Conservation (phyloP, 169 alveolate species). For the Cryptosporidium felis region DNA sequence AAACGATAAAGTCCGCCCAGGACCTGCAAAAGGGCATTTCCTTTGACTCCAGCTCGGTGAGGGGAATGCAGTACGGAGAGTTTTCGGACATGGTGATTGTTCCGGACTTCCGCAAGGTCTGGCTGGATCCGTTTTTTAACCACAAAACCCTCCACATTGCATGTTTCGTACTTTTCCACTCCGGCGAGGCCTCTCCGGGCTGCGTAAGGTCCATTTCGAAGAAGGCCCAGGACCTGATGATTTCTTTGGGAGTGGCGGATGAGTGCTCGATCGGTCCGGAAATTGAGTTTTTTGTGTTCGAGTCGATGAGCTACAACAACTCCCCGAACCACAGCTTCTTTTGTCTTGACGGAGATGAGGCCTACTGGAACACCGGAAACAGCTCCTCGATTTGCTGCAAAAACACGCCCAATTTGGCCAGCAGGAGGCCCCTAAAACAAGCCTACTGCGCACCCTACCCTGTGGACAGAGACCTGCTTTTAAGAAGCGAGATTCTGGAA, state of each 20-base stretch:
- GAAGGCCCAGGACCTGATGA: conserved; percentile 38
- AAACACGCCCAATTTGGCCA: conserved; percentile 59
- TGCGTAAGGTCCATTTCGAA: conserved; percentile 59
- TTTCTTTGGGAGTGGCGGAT: conserved; percentile 31
- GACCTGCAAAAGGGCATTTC: conserved; percentile 56
- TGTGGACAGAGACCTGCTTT: conserved; percentile 73
- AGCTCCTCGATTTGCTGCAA: neutral
- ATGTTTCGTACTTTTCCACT: conserved; percentile 13
- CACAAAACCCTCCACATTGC: conserved; percentile 34
- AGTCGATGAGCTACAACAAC: conserved; percentile 73
- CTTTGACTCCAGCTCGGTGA: conserved; percentile 65
- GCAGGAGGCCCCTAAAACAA: conserved; percentile 73
- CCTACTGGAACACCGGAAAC: conserved; percentile 74
- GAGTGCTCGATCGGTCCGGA: conserved; percentile 79
- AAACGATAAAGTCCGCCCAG: conserved; percentile 10
- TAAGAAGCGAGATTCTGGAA: conserved; percentile 77
- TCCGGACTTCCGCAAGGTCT: conserved; percentile 44
- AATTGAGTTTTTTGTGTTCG: conserved; percentile 81
- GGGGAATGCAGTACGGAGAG: conserved; percentile 65
- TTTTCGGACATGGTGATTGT: conserved; percentile 53
- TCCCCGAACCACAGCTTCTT: conserved; percentile 73
- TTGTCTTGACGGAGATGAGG: conserved; percentile 73
- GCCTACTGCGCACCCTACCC: conserved; percentile 80
- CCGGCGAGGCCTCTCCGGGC: conserved; percentile 29
- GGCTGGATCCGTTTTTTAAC: conserved; percentile 61